Conservation (phyloP, 2,329 filamentous ascomycete genomes). For the Acarospora socialis region DNA sequence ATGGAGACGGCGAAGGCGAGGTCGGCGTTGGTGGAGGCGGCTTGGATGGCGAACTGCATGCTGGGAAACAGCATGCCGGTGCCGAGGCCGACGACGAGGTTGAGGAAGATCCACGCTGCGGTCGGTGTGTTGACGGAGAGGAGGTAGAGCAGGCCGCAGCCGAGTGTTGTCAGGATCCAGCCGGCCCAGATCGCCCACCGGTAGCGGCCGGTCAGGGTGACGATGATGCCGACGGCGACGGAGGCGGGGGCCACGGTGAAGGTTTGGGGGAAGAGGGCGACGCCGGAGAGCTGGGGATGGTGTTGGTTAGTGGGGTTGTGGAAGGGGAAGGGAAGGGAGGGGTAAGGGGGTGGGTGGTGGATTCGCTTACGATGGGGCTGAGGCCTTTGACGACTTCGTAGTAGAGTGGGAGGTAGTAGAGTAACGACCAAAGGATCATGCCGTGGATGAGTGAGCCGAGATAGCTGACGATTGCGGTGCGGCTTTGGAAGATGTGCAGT, state of each 20-base stretch:
- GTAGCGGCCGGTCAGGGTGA: constrained; percentile 16
- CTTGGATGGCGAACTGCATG: constrained; percentile 51
- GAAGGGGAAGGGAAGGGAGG: constrained; percentile 18
- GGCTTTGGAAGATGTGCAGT: constrained; percentile 10
- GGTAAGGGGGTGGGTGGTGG: constrained; percentile 20
- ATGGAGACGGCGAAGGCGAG: constrained; percentile 48
- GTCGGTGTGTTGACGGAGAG: constrained; percentile 12
- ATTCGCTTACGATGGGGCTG: constrained; percentile 24
- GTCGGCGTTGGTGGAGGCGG: constrained; percentile 40
- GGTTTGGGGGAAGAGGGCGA: constrained; percentile 20
- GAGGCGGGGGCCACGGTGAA: constrained; percentile 18
- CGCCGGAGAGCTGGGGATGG: constrained; percentile 18
- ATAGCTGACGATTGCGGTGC: constrained; percentile 21
- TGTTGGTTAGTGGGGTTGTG: constrained; percentile 15
- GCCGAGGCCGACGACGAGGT: constrained; percentile 39
- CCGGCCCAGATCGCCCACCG: constrained; percentile 18
- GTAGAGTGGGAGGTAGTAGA: constrained; percentile 33
- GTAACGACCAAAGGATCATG: constrained; percentile 34
- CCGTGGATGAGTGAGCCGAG: constrained; percentile 40
- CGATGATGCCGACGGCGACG: constrained; percentile 15
- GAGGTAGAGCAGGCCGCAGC: constrained; percentile 12
- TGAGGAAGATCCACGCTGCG: constrained; percentile 14
- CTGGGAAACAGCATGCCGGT: constrained; percentile 51
- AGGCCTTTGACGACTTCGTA: constrained; percentile 29
- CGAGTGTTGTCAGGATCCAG: constrained; percentile 12